These are phyloP conservation scores for Leucosporidium creatinivorum DNA, from an alignment of 768 basidiomycete species.

Conservation along the genomic window DNA sequence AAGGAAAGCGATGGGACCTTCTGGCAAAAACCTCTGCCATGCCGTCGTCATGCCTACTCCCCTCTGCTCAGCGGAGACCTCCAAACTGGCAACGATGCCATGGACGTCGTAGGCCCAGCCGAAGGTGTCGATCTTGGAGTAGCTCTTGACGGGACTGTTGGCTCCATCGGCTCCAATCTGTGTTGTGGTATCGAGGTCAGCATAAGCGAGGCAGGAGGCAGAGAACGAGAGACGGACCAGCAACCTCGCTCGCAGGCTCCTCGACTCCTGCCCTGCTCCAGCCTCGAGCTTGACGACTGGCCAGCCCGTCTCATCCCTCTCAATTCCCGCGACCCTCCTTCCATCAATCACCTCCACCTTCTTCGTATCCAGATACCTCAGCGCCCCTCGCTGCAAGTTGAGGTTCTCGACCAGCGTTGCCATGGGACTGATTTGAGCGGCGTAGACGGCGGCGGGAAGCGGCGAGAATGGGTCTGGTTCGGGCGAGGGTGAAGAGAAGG, in stretches of 20 bases:
- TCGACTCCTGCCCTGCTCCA: slow-evolving; percentile 57
- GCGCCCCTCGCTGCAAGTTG: slow-evolving; percentile 79
- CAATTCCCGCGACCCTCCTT: slow-evolving; percentile 66
- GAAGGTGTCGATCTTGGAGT: slow-evolving; percentile 73
- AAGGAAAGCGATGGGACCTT: slow-evolving; percentile 91
- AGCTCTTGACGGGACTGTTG: slow-evolving; percentile 85
- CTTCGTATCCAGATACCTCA: slow-evolving; percentile 51
- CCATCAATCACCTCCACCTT: slow-evolving; percentile 54
- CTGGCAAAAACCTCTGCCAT: slow-evolving; percentile 89
- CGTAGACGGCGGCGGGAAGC: slow-evolving; percentile 35
- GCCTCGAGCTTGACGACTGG: slow-evolving; percentile 69
- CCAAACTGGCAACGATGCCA: slow-evolving; percentile 81
- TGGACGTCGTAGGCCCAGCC: slow-evolving; percentile 88
- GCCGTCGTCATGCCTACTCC: slow-evolving; percentile 61
- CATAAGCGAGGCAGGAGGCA: not conserved
- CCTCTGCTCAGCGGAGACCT: slow-evolving; percentile 55
- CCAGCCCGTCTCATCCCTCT: slow-evolving; percentile 61
- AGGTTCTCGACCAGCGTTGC: slow-evolving; percentile 83
- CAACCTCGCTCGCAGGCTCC: slow-evolving; percentile 39
- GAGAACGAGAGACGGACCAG: slow-evolving; percentile 13
- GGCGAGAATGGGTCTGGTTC: not conserved
- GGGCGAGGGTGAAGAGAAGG: slow-evolving; percentile 52
- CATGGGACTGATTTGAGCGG: slow-evolving; percentile 47
- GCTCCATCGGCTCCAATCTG: slow-evolving; percentile 93
- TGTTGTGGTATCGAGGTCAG: not conserved